These are phyloP conservation scores for Hyphodiscus sp. DNA, from an alignment of 2,329 filamentous ascomycete species.

Conservation along the genomic window DNA sequence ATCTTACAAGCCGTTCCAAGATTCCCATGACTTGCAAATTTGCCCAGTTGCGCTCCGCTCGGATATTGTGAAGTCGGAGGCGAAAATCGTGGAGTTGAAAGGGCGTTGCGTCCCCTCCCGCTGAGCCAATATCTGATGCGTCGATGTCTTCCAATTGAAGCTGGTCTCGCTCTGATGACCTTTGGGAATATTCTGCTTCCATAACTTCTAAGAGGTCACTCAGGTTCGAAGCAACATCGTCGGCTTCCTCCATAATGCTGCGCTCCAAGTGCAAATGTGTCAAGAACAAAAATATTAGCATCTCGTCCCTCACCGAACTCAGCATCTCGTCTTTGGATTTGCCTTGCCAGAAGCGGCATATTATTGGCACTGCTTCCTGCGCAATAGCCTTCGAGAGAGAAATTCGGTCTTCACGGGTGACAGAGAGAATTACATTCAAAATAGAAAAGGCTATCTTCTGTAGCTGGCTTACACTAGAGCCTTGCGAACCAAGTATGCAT, in stretches of 20 bases:
- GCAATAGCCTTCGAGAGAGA: slow-evolving; percentile 54
- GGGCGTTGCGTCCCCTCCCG: slow-evolving; percentile 21
- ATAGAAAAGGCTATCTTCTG: slow-evolving; percentile 70
- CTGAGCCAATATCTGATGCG: slow-evolving; percentile 32
- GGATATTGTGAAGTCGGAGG: slow-evolving; percentile 45
- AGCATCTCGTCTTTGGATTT: slow-evolving; percentile 53
- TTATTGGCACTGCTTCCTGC: slow-evolving; percentile 56
- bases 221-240: slow-evolving; percentile 37
- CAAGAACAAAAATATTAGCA: slow-evolving; percentile 66
- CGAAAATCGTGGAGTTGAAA: slow-evolving; percentile 46
- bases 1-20: slow-evolving; percentile 38
- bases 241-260: slow-evolving; percentile 38
- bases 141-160: slow-evolving; percentile 73
- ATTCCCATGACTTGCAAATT: slow-evolving; percentile 52
- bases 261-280: slow-evolving; percentile 57
- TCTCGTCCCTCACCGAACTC: slow-evolving; percentile 65
- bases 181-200: slow-evolving; percentile 70
- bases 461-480: slow-evolving; percentile 52
- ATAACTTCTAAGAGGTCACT: slow-evolving; percentile 64
- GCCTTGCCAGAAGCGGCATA: slow-evolving; percentile 72
- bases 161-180: slow-evolving; percentile 61
- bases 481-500: slow-evolving; percentile 53
- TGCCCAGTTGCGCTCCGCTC: slow-evolving; percentile 55
- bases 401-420: slow-evolving; percentile 62
- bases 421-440: slow-evolving; percentile 64